These are phyloP conservation scores for Salix suchowensis DNA, from an alignment of 345 rosid genomes.

Conservation along the genomic window DNA sequence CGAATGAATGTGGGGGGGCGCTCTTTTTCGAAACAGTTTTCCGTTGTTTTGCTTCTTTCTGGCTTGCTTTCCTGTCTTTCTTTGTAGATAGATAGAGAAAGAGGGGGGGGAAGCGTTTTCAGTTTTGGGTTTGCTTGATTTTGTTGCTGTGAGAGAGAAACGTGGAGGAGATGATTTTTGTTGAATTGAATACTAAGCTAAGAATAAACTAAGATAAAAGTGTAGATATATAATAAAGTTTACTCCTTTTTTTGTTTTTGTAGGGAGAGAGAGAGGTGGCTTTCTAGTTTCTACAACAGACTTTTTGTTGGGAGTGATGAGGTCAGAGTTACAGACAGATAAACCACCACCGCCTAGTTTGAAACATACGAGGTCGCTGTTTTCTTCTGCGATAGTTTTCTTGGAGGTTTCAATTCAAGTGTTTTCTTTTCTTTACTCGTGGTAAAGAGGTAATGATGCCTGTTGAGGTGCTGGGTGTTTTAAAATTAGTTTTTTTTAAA, in stretches of 20 bases:
- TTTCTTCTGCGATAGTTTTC: not conserved
- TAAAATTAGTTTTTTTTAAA: no score
- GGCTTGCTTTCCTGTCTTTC: not conserved
- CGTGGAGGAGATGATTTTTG: conserved; percentile 12
- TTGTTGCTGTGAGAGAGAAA: not conserved
- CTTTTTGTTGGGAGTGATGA: not conserved
- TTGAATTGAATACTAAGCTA: conserved; percentile 2
- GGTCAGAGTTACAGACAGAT: not conserved
- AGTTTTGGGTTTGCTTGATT: not conserved
- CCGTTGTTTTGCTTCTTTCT: not conserved
- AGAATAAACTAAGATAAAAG: not conserved
- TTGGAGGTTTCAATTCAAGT: not conserved
- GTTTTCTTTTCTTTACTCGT: not conserved
- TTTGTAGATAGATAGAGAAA: no score
- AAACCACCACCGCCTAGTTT: not conserved
- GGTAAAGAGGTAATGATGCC: no score
- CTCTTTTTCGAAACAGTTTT: not conserved
- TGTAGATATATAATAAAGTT: not conserved
- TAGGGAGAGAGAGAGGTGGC: not conserved
- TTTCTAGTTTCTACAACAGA: not conserved
- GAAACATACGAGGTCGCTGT: not conserved
- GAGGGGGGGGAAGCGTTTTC: not conserved
- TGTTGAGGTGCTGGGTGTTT: no score
- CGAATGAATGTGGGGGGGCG: not conserved
- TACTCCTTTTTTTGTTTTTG: not conserved